Conservation (phyloP, 2,329 filamentous ascomycete genomes). For the Bipolaris bicolor region DNA sequence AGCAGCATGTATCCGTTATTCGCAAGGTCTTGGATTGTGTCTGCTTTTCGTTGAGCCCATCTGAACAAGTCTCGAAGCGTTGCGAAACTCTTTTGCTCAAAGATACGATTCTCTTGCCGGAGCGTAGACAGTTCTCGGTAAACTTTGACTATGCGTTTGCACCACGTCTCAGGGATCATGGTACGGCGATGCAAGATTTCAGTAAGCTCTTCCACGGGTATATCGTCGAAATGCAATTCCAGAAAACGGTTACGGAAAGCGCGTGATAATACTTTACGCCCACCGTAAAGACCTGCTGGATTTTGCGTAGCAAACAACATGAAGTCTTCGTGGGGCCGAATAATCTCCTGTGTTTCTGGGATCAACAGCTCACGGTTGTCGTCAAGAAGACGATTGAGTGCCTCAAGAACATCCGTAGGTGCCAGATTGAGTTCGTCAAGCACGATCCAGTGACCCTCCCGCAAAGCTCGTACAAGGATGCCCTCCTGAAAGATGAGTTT, state of each 20-base stretch:
- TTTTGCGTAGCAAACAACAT: conserved; percentile 99
- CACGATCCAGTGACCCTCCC: conserved; percentile 96
- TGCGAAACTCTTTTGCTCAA: conserved; percentile 97
- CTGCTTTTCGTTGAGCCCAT: conserved; percentile 86
- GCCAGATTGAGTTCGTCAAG: conserved; percentile 97
- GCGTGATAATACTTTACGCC: conserved; percentile 87
- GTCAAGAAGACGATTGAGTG: conserved; percentile 90
- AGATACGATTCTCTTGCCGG: conserved; percentile 86
- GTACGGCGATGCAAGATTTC: conserved; percentile 89
- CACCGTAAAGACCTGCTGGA: conserved; percentile 92
- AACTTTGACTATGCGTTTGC: conserved; percentile 85
- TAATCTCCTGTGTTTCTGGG: conserved; percentile 92
- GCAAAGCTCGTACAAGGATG: conserved; percentile 86
- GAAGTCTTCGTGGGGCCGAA: conserved; percentile 91
- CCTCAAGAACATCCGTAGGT: conserved; percentile 95
- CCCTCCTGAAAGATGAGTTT: conserved; percentile 92
- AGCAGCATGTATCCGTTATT: conserved; percentile 95
- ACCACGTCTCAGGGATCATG: conserved; percentile 89
- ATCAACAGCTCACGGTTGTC: conserved; percentile 96
- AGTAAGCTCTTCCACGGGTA: conserved; percentile 91
- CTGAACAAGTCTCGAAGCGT: conserved; percentile 94
- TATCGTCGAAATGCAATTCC: conserved; percentile 97
- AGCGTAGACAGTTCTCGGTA: conserved; percentile 91
- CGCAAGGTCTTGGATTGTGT: conserved; percentile 86
- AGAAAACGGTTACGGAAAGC: conserved; percentile 97